Conservation (phyloP, 2,329 filamentous ascomycete genomes). For the Nemania abortiva region DNA sequence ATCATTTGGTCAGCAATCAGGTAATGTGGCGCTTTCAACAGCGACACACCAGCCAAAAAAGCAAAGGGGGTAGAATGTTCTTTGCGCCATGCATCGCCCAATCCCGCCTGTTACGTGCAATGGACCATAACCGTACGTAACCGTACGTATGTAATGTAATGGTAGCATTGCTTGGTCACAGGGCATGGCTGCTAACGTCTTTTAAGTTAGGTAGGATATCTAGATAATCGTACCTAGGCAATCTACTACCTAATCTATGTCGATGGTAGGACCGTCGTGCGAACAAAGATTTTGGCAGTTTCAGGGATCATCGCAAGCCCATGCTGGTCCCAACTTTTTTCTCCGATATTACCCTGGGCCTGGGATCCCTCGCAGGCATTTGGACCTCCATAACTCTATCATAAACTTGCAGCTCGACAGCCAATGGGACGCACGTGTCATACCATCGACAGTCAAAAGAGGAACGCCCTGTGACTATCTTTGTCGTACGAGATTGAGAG, state of each 20-base stretch:
- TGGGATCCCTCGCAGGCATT: background rate
- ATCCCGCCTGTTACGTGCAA: background rate
- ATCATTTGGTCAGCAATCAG: conserved; percentile 4
- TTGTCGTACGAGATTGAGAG: conserved; percentile 1
- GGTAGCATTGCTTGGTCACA: background rate
- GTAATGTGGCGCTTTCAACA: background rate
- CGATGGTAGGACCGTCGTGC: background rate
- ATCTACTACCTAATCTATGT: background rate
- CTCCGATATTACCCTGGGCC: conserved; percentile 2
- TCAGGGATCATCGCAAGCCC: conserved; percentile 21
- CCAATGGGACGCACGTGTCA: background rate
- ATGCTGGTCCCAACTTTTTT: conserved; percentile 8
- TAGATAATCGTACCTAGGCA: background rate
- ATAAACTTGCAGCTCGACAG: background rate
- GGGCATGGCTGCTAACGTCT: background rate
- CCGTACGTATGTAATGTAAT: too few species aligned
- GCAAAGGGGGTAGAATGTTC: background rate
- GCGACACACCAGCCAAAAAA: background rate
- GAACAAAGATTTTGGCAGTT: conserved; percentile 13
- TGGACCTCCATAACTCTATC: background rate
- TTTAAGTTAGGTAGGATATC: background rate
- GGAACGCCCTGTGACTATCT: background rate
- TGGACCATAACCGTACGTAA: too few species aligned
- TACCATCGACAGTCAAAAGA: background rate
- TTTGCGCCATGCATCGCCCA: background rate